A percentile compares a stretch with the other conserved stretches of the same genome.
phyloP scores from a whole-genome alignment of 768 basidiomycete species.

The Amanita subjunquillea region DNA sequence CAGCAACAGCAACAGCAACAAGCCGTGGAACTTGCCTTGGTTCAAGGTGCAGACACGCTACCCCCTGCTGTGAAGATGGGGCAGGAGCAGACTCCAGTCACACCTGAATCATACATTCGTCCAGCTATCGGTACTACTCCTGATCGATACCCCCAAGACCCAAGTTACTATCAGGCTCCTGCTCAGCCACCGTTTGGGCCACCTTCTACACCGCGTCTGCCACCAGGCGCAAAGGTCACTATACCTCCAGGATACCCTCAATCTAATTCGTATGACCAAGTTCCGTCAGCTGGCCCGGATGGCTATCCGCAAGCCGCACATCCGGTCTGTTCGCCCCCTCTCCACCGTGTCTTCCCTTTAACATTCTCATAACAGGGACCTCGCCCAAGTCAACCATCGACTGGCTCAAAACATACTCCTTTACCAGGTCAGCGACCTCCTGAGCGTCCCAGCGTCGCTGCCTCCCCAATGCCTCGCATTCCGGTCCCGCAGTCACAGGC shows the following conservation, averaged over 20 bases:
- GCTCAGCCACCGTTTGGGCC: conserved; percentile 13
- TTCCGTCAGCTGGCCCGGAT: conserved; percentile 14
- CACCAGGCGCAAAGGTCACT: conserved; percentile 32
- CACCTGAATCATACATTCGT: conserved; percentile 27
- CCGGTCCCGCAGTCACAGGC: conserved; percentile 22
- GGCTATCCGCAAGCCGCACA: conserved; percentile 25
- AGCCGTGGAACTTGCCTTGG: conserved; percentile 9
- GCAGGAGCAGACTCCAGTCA: conserved; percentile 23
- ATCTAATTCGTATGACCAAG: conserved; percentile 24
- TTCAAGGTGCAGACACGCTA: not conserved
- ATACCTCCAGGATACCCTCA: conserved; percentile 35
- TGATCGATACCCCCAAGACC: conserved; percentile 30
- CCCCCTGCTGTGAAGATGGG: conserved; percentile 26
- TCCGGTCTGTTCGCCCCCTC: conserved; percentile 17
- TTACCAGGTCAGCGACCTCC: conserved; percentile 19
- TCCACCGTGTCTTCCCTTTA: not conserved
- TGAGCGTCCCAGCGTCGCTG: conserved; percentile 15
- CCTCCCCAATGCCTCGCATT: conserved; percentile 11
- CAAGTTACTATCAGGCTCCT: conserved; percentile 27
- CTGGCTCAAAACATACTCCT: conserved; percentile 18
- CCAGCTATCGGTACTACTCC: conserved; percentile 23
- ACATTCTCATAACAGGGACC: conserved; percentile 12
- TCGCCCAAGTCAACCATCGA: conserved; percentile 2
- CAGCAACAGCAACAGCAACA: conserved; percentile 11
- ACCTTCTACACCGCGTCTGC: conserved; percentile 21